These are phyloP conservation scores for Coemansia sp. DNA, from an alignment of 192 early-diverging fungal species.

Conservation along the genomic window DNA sequence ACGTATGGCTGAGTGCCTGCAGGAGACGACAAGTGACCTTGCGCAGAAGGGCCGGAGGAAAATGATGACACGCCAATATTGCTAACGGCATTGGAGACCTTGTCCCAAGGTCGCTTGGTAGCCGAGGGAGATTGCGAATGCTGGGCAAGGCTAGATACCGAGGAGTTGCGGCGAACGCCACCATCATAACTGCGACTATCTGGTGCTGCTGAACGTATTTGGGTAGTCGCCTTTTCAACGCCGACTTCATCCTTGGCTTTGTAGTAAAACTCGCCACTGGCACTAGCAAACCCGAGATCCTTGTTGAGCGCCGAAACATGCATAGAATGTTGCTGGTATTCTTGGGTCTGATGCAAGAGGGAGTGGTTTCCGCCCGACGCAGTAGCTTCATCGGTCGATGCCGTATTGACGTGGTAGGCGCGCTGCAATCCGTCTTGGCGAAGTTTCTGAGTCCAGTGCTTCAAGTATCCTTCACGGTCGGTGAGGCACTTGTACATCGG, in stretches of 20 bases:
- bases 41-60: neutral
- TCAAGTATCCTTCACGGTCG: constrained; percentile 19
- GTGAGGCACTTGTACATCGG: constrained; percentile 35
- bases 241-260: neutral
- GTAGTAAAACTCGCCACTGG: neutral
- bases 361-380: neutral
- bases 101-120: neutral
- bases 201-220: neutral
- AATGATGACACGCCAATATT: neutral
- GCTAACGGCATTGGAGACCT: neutral
- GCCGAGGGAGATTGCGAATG: neutral
- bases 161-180: neutral
- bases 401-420: constrained; percentile 18
- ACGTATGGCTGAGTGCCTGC: neutral
- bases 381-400: neutral
- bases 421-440: constrained; percentile 37
- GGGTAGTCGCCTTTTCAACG: neutral
- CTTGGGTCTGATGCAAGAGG: neutral
- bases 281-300: neutral
- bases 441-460: constrained; percentile 25
- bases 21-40: neutral
- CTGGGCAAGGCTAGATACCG: neutral
- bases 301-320: neutral
- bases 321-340: neutral
- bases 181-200: neutral